These are phyloP conservation scores for Lentithecium fluviatile DNA, from an alignment of 495 filamentous ascomycete species.

Conservation along the genomic window DNA sequence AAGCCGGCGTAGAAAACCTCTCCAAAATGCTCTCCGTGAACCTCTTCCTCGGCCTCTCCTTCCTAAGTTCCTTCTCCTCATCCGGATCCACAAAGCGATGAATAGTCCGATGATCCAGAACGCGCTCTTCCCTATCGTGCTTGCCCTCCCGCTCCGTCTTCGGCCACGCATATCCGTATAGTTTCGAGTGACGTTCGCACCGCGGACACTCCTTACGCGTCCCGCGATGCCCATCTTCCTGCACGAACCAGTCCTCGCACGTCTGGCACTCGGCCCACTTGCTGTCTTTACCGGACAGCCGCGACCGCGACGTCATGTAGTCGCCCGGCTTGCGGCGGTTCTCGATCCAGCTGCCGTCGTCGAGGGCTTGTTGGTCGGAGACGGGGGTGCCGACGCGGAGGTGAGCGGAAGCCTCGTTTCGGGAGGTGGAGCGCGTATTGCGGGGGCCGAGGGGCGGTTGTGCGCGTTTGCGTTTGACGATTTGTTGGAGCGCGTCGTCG, in stretches of 20 bases:
- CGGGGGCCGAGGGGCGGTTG: slow-evolving; percentile 14
- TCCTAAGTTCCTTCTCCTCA: slow-evolving; percentile 41
- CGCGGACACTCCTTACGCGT: slow-evolving; percentile 82
- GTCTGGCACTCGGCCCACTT: slow-evolving; percentile 86
- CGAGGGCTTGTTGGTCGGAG: slow-evolving; percentile 46
- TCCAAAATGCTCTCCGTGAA: slow-evolving; percentile 3
- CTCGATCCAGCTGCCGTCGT: slow-evolving; percentile 36
- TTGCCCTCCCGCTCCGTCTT: slow-evolving; percentile 79
- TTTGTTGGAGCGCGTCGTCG: slow-evolving; percentile 19
- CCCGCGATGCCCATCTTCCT: slow-evolving; percentile 73
- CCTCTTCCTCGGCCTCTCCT: slow-evolving; percentile 26
- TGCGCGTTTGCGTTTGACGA: slow-evolving; percentile 25
- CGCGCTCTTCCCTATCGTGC: slow-evolving; percentile 65
- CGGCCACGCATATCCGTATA: slow-evolving; percentile 94
- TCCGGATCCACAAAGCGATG: slow-evolving; percentile 45
- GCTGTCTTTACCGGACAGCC: slow-evolving; percentile 70
- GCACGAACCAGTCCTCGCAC: slow-evolving; percentile 78
- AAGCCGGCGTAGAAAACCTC: slow-evolving; percentile 25
- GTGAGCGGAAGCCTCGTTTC: slow-evolving; percentile 1
- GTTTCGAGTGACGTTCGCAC: slow-evolving; percentile 91
- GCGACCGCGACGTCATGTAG: slow-evolving; percentile 60
- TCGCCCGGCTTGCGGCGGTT: slow-evolving; percentile 42
- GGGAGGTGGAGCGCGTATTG: slow-evolving; percentile 26
- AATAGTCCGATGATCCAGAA: slow-evolving; percentile 44
- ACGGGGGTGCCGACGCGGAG: slow-evolving; percentile 39